A percentile compares a stretch with the other conserved stretches of the same genome.
phyloP scores from a whole-genome alignment of 129 eudicot species.

The Glebionis coronaria region DNA sequence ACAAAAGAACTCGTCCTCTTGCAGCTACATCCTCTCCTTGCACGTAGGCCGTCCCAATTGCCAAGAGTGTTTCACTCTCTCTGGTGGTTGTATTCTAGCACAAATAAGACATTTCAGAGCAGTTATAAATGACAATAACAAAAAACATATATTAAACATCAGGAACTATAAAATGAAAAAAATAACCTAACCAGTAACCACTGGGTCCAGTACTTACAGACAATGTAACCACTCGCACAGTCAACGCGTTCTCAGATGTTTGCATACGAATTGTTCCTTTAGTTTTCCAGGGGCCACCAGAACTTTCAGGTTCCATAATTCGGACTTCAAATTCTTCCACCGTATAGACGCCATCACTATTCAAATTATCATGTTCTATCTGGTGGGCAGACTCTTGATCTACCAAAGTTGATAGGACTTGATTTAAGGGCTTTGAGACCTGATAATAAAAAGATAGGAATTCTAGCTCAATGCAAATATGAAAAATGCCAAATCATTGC shows the following conservation, averaged over 20 bases:
- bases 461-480: slow-evolving; percentile 4
- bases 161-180: slow-evolving; percentile 1
- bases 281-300: slow-evolving; percentile 93
- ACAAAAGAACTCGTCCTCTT: slow-evolving; percentile 93
- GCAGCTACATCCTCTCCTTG: slow-evolving; percentile 99
- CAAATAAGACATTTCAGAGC: slow-evolving; percentile 8
- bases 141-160: slow-evolving; percentile 3
- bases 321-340: slow-evolving; percentile 95
- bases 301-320: slow-evolving; percentile 84
- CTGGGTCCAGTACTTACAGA: slow-evolving; percentile 52
- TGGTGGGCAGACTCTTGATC: slow-evolving; percentile 94
- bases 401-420: slow-evolving; percentile 81
- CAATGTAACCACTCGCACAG: slow-evolving; percentile 87
- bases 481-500: background rate
- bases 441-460: slow-evolving; percentile 26
- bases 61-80: slow-evolving; percentile 92
- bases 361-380: slow-evolving; percentile 67
- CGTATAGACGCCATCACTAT: slow-evolving; percentile 70
- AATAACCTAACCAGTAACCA: slow-evolving; percentile 1
- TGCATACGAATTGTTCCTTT: slow-evolving; percentile 94
- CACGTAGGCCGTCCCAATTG: slow-evolving; percentile 94
- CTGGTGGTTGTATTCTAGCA: slow-evolving; percentile 78
- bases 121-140: slow-evolving; percentile 10
- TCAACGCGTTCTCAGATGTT: slow-evolving; percentile 88
- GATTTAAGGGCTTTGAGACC: slow-evolving; percentile 89